Conservation (phyloP, 139 green algal species). For the Tetraselmis striata region DNA sequence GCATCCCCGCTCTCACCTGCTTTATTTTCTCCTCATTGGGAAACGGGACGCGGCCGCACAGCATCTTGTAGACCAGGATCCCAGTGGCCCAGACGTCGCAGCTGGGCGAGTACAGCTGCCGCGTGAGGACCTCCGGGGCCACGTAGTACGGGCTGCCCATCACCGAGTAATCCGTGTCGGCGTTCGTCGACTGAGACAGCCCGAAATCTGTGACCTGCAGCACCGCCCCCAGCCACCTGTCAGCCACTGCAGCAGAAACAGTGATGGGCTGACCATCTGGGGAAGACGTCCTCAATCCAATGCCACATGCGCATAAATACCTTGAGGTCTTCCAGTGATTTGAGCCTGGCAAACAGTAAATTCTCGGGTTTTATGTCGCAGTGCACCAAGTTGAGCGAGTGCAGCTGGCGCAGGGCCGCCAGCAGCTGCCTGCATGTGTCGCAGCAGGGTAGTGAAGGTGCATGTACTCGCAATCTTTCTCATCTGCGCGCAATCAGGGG, state of each 20-base stretch:
- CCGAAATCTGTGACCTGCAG: constrained; percentile 12
- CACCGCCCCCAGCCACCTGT: too few species aligned
- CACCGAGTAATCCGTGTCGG: constrained; percentile 1
- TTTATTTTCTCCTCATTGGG: neutral
- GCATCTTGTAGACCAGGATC: constrained; percentile 7
- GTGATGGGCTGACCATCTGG: too few species aligned
- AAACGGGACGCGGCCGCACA: constrained; percentile 7
- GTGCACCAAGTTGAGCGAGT: neutral
- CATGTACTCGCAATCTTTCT: too few species aligned
- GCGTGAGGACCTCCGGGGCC: constrained; percentile 2
- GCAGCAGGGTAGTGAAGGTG: neutral
- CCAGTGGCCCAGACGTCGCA: constrained; percentile 7
- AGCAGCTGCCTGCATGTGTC: neutral
- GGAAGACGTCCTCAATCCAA: too few species aligned
- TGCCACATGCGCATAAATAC: too few species aligned
- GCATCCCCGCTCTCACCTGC: too few species aligned
- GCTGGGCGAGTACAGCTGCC: neutral
- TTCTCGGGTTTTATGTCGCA: constrained; percentile 14
- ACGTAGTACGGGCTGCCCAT: constrained; percentile 7
- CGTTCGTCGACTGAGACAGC: neutral
- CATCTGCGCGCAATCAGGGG: too few species aligned
- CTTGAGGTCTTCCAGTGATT: neutral
- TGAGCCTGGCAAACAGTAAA: neutral
- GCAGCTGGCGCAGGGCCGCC: neutral
- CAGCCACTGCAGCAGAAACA: too few species aligned